Percentiles rank a stretch among this genome's conserved stretches.
Conservation (phyloP, 371 early-diverging fungal species). For the Actinomortierella ambigua region DNA sequence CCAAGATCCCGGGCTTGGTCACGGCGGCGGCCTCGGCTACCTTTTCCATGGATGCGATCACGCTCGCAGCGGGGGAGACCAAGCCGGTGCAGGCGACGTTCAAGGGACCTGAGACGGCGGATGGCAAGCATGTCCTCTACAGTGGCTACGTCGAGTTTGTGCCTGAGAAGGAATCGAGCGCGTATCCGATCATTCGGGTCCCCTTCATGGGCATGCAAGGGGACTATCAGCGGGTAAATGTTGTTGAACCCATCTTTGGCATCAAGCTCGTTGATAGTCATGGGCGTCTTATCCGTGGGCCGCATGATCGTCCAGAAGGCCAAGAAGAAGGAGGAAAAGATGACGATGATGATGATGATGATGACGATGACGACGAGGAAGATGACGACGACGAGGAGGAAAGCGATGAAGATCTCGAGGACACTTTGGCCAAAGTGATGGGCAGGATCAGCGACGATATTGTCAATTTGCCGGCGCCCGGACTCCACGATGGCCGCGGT, state of each 20-base stretch:
- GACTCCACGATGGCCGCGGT: no score
- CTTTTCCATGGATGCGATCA: slow-evolving; percentile 30
- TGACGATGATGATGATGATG: neutral
- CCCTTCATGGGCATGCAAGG: slow-evolving; percentile 64
- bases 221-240: slow-evolving; percentile 44
- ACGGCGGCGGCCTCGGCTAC: slow-evolving; percentile 41
- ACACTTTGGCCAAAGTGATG: neutral
- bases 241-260: slow-evolving; percentile 44
- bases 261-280: slow-evolving; percentile 25
- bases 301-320: neutral
- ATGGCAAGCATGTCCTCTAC: slow-evolving; percentile 24
- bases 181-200: slow-evolving; percentile 43
- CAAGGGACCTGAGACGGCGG: slow-evolving; percentile 40
- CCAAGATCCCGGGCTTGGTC: slow-evolving; percentile 25
- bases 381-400: neutral
- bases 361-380: neutral
- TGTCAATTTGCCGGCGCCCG: no score
- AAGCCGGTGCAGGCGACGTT: slow-evolving; percentile 44
- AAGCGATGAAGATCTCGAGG: neutral
- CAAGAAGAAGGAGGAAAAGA: neutral
- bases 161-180: slow-evolving; percentile 4
- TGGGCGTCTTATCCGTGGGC: slow-evolving; percentile 11
- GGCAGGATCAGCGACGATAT: slow-evolving; percentile 9
- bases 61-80: slow-evolving; percentile 48
- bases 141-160: slow-evolving; percentile 36